phyloP scores from a whole-genome alignment of 768 basidiomycete species.

The Hygrocybe coccinea region DNA sequence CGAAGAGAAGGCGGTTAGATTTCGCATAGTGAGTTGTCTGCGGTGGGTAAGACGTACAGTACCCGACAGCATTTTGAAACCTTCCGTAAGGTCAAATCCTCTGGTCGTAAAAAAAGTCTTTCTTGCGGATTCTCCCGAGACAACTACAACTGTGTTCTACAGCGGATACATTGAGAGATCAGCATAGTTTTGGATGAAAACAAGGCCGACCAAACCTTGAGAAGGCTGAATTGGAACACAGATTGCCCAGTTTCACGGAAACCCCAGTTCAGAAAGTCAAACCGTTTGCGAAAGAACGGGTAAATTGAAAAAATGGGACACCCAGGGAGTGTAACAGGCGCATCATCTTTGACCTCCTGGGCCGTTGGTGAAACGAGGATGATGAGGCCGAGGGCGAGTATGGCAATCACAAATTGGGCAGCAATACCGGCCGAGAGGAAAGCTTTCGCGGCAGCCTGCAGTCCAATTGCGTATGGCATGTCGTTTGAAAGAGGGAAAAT shows the following conservation, averaged over 20 bases:
- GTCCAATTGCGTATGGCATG: slow-evolving; percentile 50
- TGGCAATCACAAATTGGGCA: slow-evolving; percentile 44
- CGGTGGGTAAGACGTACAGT: slow-evolving; percentile 47
- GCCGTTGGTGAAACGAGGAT: slow-evolving; percentile 42
- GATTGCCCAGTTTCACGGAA: slow-evolving; percentile 63
- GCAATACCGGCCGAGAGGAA: slow-evolving; percentile 50
- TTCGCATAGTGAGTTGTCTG: not conserved
- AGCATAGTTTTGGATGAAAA: not conserved
- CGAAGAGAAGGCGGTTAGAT: slow-evolving; percentile 2
- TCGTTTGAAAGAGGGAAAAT: slow-evolving; percentile 25
- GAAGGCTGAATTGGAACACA: slow-evolving; percentile 64
- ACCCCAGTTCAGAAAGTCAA: slow-evolving; percentile 70
- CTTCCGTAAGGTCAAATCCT: slow-evolving; percentile 71
- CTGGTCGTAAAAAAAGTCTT: slow-evolving; percentile 65
- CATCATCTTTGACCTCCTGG: slow-evolving; percentile 45
- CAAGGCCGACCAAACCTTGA: slow-evolving; percentile 45
- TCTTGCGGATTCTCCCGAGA: slow-evolving; percentile 69
- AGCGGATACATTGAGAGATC: slow-evolving; percentile 11
- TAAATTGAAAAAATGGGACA: slow-evolving; percentile 51
- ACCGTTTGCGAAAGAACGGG: slow-evolving; percentile 65
- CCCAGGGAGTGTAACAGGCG: slow-evolving; percentile 55
- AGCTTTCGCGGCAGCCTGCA: slow-evolving; percentile 45
- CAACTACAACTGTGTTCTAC: slow-evolving; percentile 69
- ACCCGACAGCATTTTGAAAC: slow-evolving; percentile 74
- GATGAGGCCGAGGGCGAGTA: slow-evolving; percentile 45